Percentiles rank a stretch among this genome's conserved stretches.
Evolutionary conservation across 768 basidiomycete genomes (phyloP).

Genomic region (Grammothele lineata): DNA sequence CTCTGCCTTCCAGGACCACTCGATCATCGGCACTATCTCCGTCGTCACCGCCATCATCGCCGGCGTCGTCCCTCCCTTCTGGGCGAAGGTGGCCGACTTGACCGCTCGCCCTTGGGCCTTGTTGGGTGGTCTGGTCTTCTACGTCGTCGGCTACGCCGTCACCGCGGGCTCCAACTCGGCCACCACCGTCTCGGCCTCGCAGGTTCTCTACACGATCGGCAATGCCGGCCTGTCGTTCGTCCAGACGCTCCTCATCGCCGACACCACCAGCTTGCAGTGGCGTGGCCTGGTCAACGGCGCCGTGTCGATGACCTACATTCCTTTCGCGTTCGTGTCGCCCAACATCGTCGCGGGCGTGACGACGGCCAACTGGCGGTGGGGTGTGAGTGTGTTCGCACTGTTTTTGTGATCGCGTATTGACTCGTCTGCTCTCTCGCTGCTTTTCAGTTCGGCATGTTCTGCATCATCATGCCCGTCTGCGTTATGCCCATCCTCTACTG

Average conservation of each 20-base stretch:
- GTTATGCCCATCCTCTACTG: not conserved
- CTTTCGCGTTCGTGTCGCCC: not conserved
- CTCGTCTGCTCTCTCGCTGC: not conserved
- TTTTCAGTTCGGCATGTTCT: not conserved
- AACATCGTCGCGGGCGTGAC: not conserved
- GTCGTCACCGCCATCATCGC: constrained; percentile 17
- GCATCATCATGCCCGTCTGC: constrained; percentile 2
- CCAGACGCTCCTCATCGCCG: constrained; percentile 6
- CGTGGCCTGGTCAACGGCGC: constrained; percentile 1
- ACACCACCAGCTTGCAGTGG: constrained; percentile 10
- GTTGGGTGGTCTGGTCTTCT: constrained; percentile 29
- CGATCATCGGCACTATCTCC: constrained; percentile 8
- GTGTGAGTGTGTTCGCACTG: too few species aligned
- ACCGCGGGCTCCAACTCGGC: constrained; percentile 11
- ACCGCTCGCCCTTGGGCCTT: constrained; percentile 40
- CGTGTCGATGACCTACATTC: too few species aligned
- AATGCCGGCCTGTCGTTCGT: constrained; percentile 5
- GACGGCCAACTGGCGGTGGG: too few species aligned
- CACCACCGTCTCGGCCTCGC: constrained; percentile 13
- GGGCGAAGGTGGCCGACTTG: constrained; percentile 45
- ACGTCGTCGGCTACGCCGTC: constrained; percentile 33
- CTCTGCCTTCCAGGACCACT: not conserved
- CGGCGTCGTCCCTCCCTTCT: constrained; percentile 37
- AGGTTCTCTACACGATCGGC: constrained; percentile 9
- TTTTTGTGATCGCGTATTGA: not conserved